Evolutionary conservation across 164 flowering plant genomes (phyloP), one percentile per base, ranked within the genome.

Genomic region (Amborella trichopoda): DNA sequence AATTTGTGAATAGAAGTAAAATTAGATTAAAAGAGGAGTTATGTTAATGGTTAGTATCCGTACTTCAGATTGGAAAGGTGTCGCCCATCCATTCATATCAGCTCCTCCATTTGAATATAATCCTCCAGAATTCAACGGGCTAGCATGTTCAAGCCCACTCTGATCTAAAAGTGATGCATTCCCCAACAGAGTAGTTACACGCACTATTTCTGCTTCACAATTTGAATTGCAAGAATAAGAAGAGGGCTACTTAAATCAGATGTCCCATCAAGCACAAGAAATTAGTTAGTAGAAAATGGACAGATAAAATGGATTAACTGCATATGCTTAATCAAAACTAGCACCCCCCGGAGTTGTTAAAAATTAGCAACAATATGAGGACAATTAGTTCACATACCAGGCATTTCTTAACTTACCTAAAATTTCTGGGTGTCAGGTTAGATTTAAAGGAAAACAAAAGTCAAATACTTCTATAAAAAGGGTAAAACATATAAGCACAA

Each of bases 101-200:
- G 89, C 80, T 81, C 87, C 90, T 76, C 90, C 95, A 79, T 78
- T 83, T 56, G 94, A 75, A 84, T 63, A 87, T 44, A 91, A 54
- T 71, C 95, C 94, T 91, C 94, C 89, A 48, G 96, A 76, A 58
- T 83, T 70, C 81, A 87, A 72, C 60, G 84, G 94, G 78, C 84
- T 91, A 64, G 93, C 93, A 58, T 72, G 95, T 75, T 91, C 99
- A 81, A 91, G 71, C 80, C 94, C 95, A 87, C 71, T 81, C 75
- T 87, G 99, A 70, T 89, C 90, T 87, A 87, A 76, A 80, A 87
- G 74, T 74, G 96, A 82, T 60, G 90, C 90, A 76, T 84, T 91
- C 96, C 80, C 95, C 96, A 91, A 82, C 74, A 91, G 74, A 72
- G 99, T 84, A 63, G 96, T 84, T 84, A 91, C 88, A 87, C 99